These are phyloP conservation scores for Komagataella pseudopastoris DNA, from an alignment of 805 yeast species.

Conservation along the genomic window DNA sequence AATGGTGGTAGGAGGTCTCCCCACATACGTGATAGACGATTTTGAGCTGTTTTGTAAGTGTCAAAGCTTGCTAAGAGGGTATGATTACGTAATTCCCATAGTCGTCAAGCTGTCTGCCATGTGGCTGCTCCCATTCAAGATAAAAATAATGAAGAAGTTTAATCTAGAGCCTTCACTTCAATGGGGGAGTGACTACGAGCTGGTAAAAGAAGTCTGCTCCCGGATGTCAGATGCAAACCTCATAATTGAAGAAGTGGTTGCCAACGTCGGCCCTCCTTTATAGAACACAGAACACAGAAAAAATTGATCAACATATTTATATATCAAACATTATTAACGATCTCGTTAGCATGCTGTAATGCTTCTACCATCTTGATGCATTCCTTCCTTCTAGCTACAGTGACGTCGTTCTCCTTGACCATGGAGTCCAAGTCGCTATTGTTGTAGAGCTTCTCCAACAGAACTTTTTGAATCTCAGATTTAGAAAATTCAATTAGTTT, in stretches of 20 bases:
- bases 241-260: conserved; percentile 38
- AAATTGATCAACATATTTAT: neutral
- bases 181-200: conserved; percentile 39
- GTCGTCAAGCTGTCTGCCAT: conserved; percentile 36
- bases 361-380: conserved; percentile 84
- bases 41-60: conserved; percentile 24
- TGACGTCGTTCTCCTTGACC: conserved; percentile 84
- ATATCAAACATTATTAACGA: conserved; percentile 52
- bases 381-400: conserved; percentile 90
- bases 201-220: conserved; percentile 25
- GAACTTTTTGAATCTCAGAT: conserved; percentile 80
- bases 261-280: conserved; percentile 37
- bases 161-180: conserved; percentile 35
- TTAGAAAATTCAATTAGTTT: conserved; percentile 77
- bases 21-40: conserved; percentile 30
- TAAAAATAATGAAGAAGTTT: conserved; percentile 18
- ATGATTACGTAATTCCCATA: conserved; percentile 35
- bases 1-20: conserved; percentile 36
- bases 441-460: conserved; percentile 77
- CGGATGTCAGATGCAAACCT: conserved; percentile 29
- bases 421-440: conserved; percentile 60
- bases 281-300: conserved; percentile 10
- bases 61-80: conserved; percentile 26
- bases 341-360: conserved; percentile 13
- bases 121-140: conserved; percentile 32